phyloP scores from a whole-genome alignment of 352 stramenopile species.

The Phytophthora rubi region DNA sequence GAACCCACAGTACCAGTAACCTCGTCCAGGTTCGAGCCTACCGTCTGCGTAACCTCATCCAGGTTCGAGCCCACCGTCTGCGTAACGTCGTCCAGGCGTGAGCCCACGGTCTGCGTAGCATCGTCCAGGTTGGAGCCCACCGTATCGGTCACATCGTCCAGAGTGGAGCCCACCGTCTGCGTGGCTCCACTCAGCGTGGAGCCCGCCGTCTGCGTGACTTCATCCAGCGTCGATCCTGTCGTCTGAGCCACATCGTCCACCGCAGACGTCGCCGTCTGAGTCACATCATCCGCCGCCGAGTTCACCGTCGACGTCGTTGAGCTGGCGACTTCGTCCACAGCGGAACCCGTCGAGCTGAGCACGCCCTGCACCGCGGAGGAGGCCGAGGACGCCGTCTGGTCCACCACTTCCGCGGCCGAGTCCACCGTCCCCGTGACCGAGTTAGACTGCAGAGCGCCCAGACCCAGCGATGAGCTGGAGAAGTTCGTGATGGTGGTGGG shows the following conservation, averaged over 20 bases:
- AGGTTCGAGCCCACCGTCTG: constrained; percentile 4
- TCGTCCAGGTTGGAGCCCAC: not conserved
- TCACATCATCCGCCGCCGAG: constrained; percentile 1
- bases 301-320: not conserved
- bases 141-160: too few species aligned
- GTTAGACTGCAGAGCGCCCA: constrained; percentile 27
- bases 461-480: constrained; percentile 19
- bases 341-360: constrained; percentile 3
- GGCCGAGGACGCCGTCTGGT: not conserved
- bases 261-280: not conserved
- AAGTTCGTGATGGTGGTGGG: constrained; percentile 20
- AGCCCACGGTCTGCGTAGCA: not conserved
- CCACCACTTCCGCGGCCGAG: constrained; percentile 21
- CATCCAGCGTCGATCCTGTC: not conserved
- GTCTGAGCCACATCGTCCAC: constrained; percentile 12
- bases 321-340: not conserved
- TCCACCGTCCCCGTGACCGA: constrained; percentile 26
- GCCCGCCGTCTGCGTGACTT: not conserved
- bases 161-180: not conserved
- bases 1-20: constrained; percentile 10
- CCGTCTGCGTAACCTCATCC: not conserved
- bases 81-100: not conserved
- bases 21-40: constrained; percentile 4
- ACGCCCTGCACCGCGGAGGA: constrained; percentile 11
- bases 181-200: not conserved